Evolutionary conservation across 106 monocot genomes (phyloP).

Genomic region (Allium cepa): DNA sequence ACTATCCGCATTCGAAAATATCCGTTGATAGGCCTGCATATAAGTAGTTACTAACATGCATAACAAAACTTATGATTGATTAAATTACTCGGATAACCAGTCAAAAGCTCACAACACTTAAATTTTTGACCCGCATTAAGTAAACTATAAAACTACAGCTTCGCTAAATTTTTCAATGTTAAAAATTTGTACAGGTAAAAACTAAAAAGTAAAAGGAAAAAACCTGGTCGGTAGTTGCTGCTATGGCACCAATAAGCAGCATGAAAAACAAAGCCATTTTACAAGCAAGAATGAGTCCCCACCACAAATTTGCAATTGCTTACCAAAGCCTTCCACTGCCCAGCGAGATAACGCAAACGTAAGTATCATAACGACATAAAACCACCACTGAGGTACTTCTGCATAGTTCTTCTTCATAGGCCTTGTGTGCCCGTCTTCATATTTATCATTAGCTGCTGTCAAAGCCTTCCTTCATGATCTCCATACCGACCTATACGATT

Average conservation of each 20-base stretch:
- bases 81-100: too few relatives aligned
- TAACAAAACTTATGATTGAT: too few relatives aligned
- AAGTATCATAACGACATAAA: constrained; percentile 36
- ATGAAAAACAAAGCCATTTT: constrained; percentile 66
- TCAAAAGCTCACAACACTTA: too few relatives aligned
- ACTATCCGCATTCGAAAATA: too few relatives aligned
- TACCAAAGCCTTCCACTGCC: constrained; percentile 47
- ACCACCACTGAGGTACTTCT: constrained; percentile 87
- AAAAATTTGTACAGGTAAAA: not conserved
- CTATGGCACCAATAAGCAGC: constrained; percentile 75
- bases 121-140: too few relatives aligned
- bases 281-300: constrained; percentile 74
- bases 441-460: constrained; percentile 1
- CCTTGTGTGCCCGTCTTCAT: constrained; percentile 13
- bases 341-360: constrained; percentile 36
- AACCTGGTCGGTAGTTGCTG: constrained; percentile 60
- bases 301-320: constrained; percentile 79
- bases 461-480: constrained; percentile 11
- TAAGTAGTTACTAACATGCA: too few relatives aligned
- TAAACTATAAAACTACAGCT: too few relatives aligned
- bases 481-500: constrained; percentile 10
- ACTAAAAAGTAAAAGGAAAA: not conserved
- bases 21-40: too few relatives aligned
- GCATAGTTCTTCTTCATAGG: constrained; percentile 77
- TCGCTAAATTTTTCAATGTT: too few relatives aligned